Conservation (phyloP, 192 early-diverging fungal species). For the Jimgerdemannia flammicorona region DNA sequence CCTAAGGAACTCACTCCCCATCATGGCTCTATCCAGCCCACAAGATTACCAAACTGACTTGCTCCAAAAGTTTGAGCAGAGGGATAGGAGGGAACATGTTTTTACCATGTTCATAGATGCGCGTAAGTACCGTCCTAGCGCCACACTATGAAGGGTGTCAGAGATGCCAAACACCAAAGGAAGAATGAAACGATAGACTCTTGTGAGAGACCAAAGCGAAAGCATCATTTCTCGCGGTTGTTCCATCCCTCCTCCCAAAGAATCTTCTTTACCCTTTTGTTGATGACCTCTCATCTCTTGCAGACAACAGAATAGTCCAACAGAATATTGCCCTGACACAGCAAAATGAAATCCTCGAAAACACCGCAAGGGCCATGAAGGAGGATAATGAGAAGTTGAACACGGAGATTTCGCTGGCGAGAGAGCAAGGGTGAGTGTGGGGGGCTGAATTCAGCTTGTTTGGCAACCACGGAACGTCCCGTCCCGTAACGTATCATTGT, state of each 20-base stretch:
- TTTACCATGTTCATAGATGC: slow-evolving; percentile 44
- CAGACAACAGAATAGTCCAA: slow-evolving; percentile 43
- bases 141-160: too few species aligned
- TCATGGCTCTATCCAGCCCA: neutral
- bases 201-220: too few species aligned
- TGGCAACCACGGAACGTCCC: neutral
- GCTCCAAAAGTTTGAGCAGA: slow-evolving; percentile 31
- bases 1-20: neutral
- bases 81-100: slow-evolving; percentile 43
- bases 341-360: slow-evolving; percentile 36
- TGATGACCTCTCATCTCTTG: neutral
- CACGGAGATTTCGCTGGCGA: slow-evolving; percentile 26
- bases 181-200: too few species aligned
- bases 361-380: slow-evolving; percentile 19
- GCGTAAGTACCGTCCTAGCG: slow-evolving; percentile 30
- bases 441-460: neutral
- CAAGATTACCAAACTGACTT: slow-evolving; percentile 9
- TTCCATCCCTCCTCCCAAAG: neutral
- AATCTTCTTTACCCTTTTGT: neutral
- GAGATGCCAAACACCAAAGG: too few species aligned
- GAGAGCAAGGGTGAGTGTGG: slow-evolving; percentile 24
- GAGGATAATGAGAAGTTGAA: slow-evolving; percentile 32
- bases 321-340: slow-evolving; percentile 34
- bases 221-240: too few species aligned
- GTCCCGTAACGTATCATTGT: slow-evolving; percentile 3